Conservation (phyloP, 2,329 filamentous ascomycete genomes). For the Pestalotiopsis fici region DNA sequence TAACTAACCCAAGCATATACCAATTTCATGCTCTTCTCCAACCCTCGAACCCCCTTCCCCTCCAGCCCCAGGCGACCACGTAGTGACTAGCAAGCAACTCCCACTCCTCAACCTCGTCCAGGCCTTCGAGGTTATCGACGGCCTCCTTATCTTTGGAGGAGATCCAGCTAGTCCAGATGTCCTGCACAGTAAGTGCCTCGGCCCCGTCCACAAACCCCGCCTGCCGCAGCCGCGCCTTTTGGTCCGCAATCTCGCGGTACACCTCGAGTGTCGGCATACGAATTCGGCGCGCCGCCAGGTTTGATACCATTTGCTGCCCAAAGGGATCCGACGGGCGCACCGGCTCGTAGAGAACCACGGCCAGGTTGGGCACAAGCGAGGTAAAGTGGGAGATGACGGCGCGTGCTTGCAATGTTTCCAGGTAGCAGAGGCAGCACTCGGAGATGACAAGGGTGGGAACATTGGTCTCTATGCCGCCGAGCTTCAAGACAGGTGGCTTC, state of each 20-base stretch:
- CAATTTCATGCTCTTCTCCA: not conserved
- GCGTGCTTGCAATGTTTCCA: conserved; percentile 65
- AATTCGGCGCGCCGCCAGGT: conserved; percentile 81
- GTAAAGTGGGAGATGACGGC: conserved; percentile 68
- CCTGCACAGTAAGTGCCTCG: conserved; percentile 45
- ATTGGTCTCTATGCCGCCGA: conserved; percentile 47
- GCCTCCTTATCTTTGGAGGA: conserved; percentile 70
- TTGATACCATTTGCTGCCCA: conserved; percentile 88
- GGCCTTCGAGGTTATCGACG: conserved; percentile 77
- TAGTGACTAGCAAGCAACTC: conserved; percentile 85
- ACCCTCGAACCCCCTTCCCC: conserved; percentile 44
- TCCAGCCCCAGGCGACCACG: conserved; percentile 86
- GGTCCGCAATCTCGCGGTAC: conserved; percentile 69
- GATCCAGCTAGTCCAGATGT: conserved; percentile 80
- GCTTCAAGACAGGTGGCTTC: not conserved
- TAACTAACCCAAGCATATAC: too few relatives aligned
- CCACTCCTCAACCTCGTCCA: conserved; percentile 97
- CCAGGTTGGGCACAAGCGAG: conserved; percentile 45
- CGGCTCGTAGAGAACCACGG: conserved; percentile 84
- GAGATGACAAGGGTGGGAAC: conserved; percentile 85
- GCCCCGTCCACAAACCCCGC: conserved; percentile 61
- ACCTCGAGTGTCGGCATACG: conserved; percentile 78
- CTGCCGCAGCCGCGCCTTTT: conserved; percentile 64
- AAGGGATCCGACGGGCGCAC: conserved; percentile 83
- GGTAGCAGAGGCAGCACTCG: conserved; percentile 94